Conservation (phyloP, 1,139 yeast genomes). For the Martiniozyma asiatica region DNA sequence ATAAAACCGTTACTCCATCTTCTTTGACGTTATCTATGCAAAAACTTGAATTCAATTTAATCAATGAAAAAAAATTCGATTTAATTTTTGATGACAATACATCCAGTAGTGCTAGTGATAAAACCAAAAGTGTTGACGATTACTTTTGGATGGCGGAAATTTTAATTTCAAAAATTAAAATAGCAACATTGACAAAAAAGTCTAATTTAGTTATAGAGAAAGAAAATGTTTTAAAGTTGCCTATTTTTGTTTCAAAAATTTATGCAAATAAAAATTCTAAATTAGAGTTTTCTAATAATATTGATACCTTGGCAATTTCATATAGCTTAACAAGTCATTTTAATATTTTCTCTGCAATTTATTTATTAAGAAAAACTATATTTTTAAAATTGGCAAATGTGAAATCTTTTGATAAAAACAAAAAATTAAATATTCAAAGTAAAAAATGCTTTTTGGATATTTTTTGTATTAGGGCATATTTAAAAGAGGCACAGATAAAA, state of each 20-base stretch:
- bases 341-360: conserved; percentile 40
- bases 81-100: conserved; percentile 4
- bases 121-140: conserved; percentile 7
- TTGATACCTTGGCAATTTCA: conserved; percentile 7
- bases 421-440: conserved; percentile 5
- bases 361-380: conserved; percentile 37
- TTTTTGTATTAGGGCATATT: conserved; percentile 17
- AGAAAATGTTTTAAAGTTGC: conserved; percentile 7
- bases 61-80: conserved; percentile 13
- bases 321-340: conserved; percentile 37
- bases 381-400: too few species aligned
- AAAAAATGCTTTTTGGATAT: conserved; percentile 13
- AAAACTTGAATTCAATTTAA: conserved; percentile 16
- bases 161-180: conserved; percentile 1
- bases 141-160: conserved; percentile 10
- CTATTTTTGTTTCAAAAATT: conserved; percentile 6
- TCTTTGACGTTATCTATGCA: conserved; percentile 13
- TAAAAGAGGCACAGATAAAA: conserved; percentile 21
- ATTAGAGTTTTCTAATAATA: conserved; percentile 5
- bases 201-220: not conserved
- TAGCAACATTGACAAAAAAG: conserved; percentile 4
- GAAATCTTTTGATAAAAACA: conserved; percentile 14
- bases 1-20: conserved; percentile 6
- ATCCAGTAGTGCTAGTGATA: conserved; percentile 3
- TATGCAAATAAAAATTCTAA: conserved; percentile 7